These are phyloP conservation scores for Trichoderma orchidacearum DNA, from an alignment of 495 filamentous ascomycete species.

Conservation along the genomic window DNA sequence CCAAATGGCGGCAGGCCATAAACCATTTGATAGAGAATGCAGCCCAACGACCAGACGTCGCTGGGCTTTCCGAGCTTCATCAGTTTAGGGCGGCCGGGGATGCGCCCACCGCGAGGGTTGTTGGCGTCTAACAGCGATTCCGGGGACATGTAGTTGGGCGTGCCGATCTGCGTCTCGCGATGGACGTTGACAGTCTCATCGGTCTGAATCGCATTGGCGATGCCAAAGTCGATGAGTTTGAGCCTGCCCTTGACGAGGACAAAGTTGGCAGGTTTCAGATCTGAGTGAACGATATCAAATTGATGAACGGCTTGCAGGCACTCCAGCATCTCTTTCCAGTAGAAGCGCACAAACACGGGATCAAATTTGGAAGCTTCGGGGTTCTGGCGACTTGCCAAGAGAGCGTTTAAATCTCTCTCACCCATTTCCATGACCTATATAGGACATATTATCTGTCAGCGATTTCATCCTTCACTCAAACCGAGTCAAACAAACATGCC, in stretches of 20 bases:
- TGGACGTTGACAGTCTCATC: slow-evolving; percentile 97
- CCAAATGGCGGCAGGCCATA: slow-evolving; percentile 89
- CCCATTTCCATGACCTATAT: slow-evolving; percentile 90
- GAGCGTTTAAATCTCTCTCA: slow-evolving; percentile 84
- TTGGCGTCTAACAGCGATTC: slow-evolving; percentile 87
- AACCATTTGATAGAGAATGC: slow-evolving; percentile 95
- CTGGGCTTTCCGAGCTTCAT: slow-evolving; percentile 94
- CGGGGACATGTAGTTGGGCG: slow-evolving; percentile 97
- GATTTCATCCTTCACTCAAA: no score
- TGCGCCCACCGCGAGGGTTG: slow-evolving; percentile 33
- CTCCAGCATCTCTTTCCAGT: slow-evolving; percentile 98
- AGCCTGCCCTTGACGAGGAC: slow-evolving; percentile 72
- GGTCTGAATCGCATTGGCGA: slow-evolving; percentile 85
- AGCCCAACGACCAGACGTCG: slow-evolving; percentile 92
- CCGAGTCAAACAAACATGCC: no score
- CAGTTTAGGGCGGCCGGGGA: slow-evolving; percentile 48
- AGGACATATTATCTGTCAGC: no score
- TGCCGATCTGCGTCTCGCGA: slow-evolving; percentile 86
- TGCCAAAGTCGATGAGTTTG: slow-evolving; percentile 91
- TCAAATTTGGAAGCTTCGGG: slow-evolving; percentile 68
- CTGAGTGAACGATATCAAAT: slow-evolving; percentile 85
- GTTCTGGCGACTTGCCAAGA: slow-evolving; percentile 54
- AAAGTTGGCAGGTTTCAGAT: slow-evolving; percentile 92
- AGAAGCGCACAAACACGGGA: slow-evolving; percentile 80
- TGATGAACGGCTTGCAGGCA: slow-evolving; percentile 83